phyloP scores from a whole-genome alignment of 257 asterid species.

The Petunia secreta region DNA sequence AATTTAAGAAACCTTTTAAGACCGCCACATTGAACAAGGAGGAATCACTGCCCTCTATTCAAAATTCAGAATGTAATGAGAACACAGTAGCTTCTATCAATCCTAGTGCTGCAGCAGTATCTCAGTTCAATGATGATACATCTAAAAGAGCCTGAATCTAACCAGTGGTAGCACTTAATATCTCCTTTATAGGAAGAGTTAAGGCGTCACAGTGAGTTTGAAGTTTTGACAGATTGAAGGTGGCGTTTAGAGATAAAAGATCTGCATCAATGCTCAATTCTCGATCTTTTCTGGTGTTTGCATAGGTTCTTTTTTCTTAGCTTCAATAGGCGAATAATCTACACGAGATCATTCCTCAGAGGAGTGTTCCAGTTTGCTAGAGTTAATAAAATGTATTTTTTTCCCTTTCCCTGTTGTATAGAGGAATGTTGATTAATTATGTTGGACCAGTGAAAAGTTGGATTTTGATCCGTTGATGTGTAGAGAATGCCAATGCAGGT shows the following conservation, averaged over 20 bases:
- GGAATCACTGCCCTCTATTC: slow-evolving; percentile 40
- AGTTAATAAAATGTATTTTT: not conserved
- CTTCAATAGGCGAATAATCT: slow-evolving; percentile 4
- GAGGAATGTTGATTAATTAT: not conserved
- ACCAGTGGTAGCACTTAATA: not conserved
- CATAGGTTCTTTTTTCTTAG: not conserved
- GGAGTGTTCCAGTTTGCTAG: not conserved
- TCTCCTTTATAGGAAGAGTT: not conserved
- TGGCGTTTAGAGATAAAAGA: not conserved
- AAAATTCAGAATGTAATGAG: slow-evolving; percentile 27
- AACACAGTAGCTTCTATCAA: slow-evolving; percentile 20
- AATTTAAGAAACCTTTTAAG: slow-evolving; percentile 54
- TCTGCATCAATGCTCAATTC: not conserved
- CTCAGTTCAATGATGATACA: not conserved
- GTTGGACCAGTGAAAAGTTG: not conserved
- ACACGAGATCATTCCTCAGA: not conserved
- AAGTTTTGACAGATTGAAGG: slow-evolving; percentile 17
- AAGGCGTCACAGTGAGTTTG: not conserved
- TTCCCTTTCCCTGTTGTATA: not conserved
- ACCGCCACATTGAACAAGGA: slow-evolving; percentile 33
- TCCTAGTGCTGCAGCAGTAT: not conserved
- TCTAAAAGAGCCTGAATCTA: not conserved
- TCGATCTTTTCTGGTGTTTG: not conserved
- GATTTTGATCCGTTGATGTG: not conserved
- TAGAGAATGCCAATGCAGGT: not conserved